Conservation (phyloP, 352 stramenopile genomes). For the Globisporangium canariense region DNA sequence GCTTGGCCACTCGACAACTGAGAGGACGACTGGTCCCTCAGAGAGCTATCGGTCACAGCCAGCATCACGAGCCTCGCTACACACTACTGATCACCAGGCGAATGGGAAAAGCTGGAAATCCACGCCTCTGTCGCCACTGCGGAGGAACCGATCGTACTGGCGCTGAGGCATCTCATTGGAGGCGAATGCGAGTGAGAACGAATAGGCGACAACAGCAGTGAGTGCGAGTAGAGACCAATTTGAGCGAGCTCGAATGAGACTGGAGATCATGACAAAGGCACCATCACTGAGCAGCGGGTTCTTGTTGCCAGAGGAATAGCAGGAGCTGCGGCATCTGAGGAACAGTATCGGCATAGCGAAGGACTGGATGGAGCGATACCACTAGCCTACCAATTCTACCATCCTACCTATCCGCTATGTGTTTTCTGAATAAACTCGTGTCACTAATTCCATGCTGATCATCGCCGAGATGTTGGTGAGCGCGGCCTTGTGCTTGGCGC, state of each 20-base stretch:
- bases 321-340: slow-evolving; percentile 43
- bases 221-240: not conserved
- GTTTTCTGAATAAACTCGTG: slow-evolving; percentile 37
- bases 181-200: not conserved
- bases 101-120: slow-evolving; percentile 18
- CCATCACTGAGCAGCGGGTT: slow-evolving; percentile 31
- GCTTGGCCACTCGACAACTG: not conserved
- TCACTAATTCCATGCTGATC: slow-evolving; percentile 67
- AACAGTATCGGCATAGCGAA: slow-evolving; percentile 65
- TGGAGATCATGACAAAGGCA: not conserved
- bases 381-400: not conserved
- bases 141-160: slow-evolving; percentile 48
- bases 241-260: not conserved
- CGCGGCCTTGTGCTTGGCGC: slow-evolving; percentile 78
- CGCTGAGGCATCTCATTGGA: slow-evolving; percentile 53
- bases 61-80: not conserved
- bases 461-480: slow-evolving; percentile 71
- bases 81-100: not conserved
- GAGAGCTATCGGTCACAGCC: not conserved
- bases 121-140: slow-evolving; percentile 45
- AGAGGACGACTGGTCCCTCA: not conserved
- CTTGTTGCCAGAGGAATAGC: slow-evolving; percentile 53
- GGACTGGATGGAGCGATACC: slow-evolving; percentile 60
- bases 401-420: not conserved
- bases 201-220: not conserved